phyloP scores from a whole-genome alignment of 1,284 basidiomycete genomes.

The Ustilago curta region DNA sequence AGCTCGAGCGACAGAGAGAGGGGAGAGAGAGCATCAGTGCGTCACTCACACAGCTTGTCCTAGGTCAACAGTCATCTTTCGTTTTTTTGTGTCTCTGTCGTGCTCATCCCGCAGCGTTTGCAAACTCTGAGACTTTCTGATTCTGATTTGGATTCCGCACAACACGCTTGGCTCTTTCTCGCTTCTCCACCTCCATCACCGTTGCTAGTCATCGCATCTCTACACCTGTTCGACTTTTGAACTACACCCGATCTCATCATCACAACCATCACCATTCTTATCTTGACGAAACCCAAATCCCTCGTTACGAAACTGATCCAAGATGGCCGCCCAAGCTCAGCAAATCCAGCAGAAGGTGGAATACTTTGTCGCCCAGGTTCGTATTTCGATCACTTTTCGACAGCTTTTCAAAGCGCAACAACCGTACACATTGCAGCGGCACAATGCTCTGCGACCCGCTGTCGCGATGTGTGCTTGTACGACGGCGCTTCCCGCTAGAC shows the following conservation, averaged over 20 bases:
- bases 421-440: background rate
- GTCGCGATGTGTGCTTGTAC: background rate
- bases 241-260: background rate
- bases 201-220: slow-evolving; percentile 4
- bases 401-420: background rate
- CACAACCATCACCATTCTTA: background rate
- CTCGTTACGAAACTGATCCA: slow-evolving; percentile 9
- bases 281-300: slow-evolving; percentile 16
- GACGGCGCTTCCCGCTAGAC: background rate
- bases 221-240: slow-evolving; percentile 3
- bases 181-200: slow-evolving; percentile 13
- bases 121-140: slow-evolving; percentile 10
- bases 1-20: background rate
- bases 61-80: background rate
- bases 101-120: slow-evolving; percentile 8
- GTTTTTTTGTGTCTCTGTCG: background rate
- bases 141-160: slow-evolving; percentile 1
- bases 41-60: slow-evolving; percentile 7
- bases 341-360: slow-evolving; percentile 67
- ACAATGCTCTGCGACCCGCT: background rate
- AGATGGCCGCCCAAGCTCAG: slow-evolving; percentile 64
- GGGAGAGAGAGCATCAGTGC: slow-evolving; percentile 10
- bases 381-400: slow-evolving; percentile 14
- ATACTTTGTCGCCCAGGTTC: slow-evolving; percentile 67
- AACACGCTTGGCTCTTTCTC: background rate